Base-by-base conservation (phyloP, 257 asterid genomes). In the Thymus quinquecostatus region DNA sequence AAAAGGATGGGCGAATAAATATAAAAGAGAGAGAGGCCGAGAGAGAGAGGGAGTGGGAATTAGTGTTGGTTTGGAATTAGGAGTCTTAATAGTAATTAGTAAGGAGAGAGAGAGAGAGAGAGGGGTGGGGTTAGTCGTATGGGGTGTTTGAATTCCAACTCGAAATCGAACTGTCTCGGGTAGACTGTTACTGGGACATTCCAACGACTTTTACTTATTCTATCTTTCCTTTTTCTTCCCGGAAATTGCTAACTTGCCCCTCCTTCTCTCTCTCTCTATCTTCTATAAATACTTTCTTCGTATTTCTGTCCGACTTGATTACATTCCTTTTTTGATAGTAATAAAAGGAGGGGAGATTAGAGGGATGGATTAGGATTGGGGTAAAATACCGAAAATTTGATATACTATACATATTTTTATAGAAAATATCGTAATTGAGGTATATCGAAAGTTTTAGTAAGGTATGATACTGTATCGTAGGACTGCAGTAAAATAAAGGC, bases 91-190 rank as follows among this genome's bases (percentile, higher is more conserved):
- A 21, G 29, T n/a, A 41, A 27, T 57, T 74, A 45, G 3, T 55
- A 0, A 3, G 14, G 43, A 48, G 5, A 7, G 1, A 7, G 49
- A 1, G 49, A 60, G 27, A 34, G 45, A 43, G 1, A 10, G 9
- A 12, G 12, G 6, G 51, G 71, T 75, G 80, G 62, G 10, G 47
- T 44, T 75, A 62, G 80, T 75, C 71, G 44, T 5, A 45, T 53
- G 41, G 11, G 64, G 47, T n/a, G 14, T 60, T 61, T 30, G 33
- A 34, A 60, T 60, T 71, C 61, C 45, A 2, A 13, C 28, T 57
- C 8, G 10, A 1, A 44, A 55, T 68, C n/a, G 44, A 68, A 55
- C 48, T 29, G 58, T 38, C 72, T 73, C 54, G 58, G 66, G 10
- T 41, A 53, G 53, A 57, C 62, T 62, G 55, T 50, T 50, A 44